Evolutionary conservation across 2,329 filamentous ascomycete species (phyloP).

Genomic region (Hyphodiscus sp.): DNA sequence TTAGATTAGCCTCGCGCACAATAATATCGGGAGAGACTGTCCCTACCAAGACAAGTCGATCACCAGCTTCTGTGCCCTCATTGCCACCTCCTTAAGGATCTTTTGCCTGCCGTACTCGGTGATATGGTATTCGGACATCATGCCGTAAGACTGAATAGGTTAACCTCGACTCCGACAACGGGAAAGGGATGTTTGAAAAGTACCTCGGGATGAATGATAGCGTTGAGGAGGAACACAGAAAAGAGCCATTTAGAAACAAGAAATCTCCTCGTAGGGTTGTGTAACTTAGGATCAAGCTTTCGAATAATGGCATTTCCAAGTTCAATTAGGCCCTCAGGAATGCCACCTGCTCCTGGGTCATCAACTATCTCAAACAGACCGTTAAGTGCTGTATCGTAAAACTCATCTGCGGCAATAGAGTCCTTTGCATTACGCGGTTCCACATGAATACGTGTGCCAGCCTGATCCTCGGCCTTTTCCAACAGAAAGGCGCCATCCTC

Average conservation of each 20-base stretch:
- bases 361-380: conserved; percentile 81
- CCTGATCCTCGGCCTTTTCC: conserved; percentile 75
- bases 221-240: conserved; percentile 74
- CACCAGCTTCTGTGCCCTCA: conserved; percentile 72
- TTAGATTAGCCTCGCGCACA: conserved; percentile 3
- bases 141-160: conserved; percentile 43
- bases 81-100: conserved; percentile 71
- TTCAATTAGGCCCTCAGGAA: conserved; percentile 78
- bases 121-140: conserved; percentile 86
- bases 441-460: conserved; percentile 63
- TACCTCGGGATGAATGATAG: conserved; percentile 85
- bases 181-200: conserved; percentile 14
- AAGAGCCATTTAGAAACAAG: conserved; percentile 91
- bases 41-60: conserved; percentile 61
- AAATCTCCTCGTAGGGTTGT: conserved; percentile 72
- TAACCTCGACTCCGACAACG: conserved; percentile 12
- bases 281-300: conserved; percentile 65
- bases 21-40: conserved; percentile 5
- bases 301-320: conserved; percentile 77
- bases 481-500: conserved; percentile 88
- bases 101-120: conserved; percentile 84
- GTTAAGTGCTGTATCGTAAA: conserved; percentile 76
- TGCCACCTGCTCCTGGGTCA: conserved; percentile 74
- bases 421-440: conserved; percentile 71
- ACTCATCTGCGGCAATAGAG: conserved; percentile 76